Base-by-base conservation (phyloP, 371 early-diverging fungal species). In the Actinomortierella wolfii region DNA sequence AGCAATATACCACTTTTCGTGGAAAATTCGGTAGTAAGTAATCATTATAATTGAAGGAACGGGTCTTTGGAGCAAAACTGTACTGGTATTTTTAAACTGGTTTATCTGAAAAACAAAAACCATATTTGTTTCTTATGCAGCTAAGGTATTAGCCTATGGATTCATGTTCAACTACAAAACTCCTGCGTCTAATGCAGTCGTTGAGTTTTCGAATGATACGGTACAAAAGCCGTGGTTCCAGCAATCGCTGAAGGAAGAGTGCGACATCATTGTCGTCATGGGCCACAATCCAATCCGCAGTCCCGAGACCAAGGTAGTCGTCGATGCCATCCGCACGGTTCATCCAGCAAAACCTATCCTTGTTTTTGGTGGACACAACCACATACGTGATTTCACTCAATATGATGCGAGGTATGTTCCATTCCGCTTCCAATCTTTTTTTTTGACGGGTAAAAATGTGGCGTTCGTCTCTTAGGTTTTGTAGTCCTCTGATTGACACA, bases 341-440 rank as follows among this genome's bases (percentile, higher is more conserved):
- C 75, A 79, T 49, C 84, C 83, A 8, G 70, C 82, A 42, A 67
- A 73, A 26, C 87, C 87, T 8, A 84, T 87, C 53, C 68, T 82
- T 20, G 57, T 87, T 39, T 64, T 87, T 40, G 84, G 87, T 29
- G 87, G 87, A 2, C 85, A 87, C 59, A 68, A 78, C 73, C 87
- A 87, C 63, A 68, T 82, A 20, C 82, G 87, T 53, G 87, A 87
- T 51, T 83, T 81, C 67, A 75, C 58, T 23, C 51, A 64, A 45
- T 84, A 79, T 46, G 87, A 84, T 63, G 54, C 54, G 34, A 34
- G 34, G 34, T 34, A 34, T 6, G 34, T 4, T n/a, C n/a, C n/a
- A n/a, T n/a, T n/a, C n/a, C n/a, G n/a, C n/a, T n/a, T n/a, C 34
- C 7, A 34, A 34, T 34, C 11, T 34, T 34, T 34, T 34, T 34